A percentile compares a stretch with the other conserved stretches of the same genome.
phyloP scores from a whole-genome alignment of 495 filamentous ascomycete species.

The Pyrenula massariospora region DNA sequence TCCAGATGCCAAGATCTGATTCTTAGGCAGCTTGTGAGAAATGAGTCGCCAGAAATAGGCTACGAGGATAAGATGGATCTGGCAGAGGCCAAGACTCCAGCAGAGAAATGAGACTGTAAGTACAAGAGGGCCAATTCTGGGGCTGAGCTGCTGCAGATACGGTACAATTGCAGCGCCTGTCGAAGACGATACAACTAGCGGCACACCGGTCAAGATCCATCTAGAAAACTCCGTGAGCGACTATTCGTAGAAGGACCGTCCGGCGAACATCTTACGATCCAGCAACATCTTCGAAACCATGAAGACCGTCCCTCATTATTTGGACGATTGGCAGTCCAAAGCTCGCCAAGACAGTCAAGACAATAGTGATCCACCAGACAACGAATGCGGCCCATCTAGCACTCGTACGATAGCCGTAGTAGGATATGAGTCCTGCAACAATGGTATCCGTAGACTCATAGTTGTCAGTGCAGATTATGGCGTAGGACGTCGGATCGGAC shows the following conservation, averaged over 20 bases:
- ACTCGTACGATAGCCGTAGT: neutral
- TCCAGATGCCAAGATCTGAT: neutral
- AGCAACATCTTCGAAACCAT: neutral
- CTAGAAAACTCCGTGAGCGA: no score
- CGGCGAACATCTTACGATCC: neutral
- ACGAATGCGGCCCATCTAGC: neutral
- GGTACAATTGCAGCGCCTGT: neutral
- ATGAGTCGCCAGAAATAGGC: neutral
- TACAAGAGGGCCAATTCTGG: neutral
- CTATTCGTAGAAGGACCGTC: no score
- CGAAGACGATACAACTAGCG: neutral
- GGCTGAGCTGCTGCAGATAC: neutral
- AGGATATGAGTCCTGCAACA: neutral
- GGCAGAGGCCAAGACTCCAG: neutral
- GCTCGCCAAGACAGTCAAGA: neutral
- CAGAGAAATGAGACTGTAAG: neutral
- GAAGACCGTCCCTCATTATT: neutral
- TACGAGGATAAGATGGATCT: neutral
- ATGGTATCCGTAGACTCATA: neutral
- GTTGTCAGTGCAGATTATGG: neutral
- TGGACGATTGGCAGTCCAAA: neutral
- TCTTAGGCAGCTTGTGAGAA: neutral
- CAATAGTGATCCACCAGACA: neutral
- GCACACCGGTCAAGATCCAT: neutral
- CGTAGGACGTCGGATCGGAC: no score